Base-by-base conservation (phyloP, 1,284 basidiomycete species). In the Thelephora terrestris region DNA sequence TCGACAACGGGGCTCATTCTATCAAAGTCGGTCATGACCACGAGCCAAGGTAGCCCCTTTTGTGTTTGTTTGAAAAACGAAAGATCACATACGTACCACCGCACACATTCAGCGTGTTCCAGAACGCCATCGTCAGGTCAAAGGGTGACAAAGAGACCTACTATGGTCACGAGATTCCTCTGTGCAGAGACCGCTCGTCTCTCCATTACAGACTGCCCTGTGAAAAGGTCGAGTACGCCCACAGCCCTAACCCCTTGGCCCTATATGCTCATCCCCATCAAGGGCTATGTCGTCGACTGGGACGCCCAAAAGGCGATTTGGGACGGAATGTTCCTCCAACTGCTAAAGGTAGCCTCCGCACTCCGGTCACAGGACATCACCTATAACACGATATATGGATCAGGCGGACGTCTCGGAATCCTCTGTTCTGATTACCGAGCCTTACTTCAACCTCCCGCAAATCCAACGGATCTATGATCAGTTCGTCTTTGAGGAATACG, bases 401-500 rank as follows among this genome's bases (percentile, higher is more conserved):
- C 58, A 92, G 88, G 68, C 90, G 50, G 77, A 90, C 57, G 81
- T 88, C 0, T 68, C 77, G 1, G 75, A 80, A 44, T 78, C 82
- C 0, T 81, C 83, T 2, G 69, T 95, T 35, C 69, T 97, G 45
- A 76, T 97, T 46, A 96, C 94, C 2, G 94, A 97, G 66, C 90
- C 93, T 3, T 91, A 91, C 61, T 89, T 94, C 74, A 91, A 95
- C 64, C 71, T 95, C 9, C 89, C 90, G 17, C 91, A 91, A 61
- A 79, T 95, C 17, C 87, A 93, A 66, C 85, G 91, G 38, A 79
- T 89, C 36, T 92, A 93, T 55, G 94, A 97, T 63, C 86, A 96
- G 66, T 86, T 98, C 61, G 71, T 95, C 0, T 96, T 96, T 58
- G 94, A 98, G 60, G 92, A 96, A 64, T 98, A 94, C 69, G 93